Evolutionary conservation across 2,329 filamentous ascomycete genomes (phyloP).

Genomic region (Cladosporium sp.): DNA sequence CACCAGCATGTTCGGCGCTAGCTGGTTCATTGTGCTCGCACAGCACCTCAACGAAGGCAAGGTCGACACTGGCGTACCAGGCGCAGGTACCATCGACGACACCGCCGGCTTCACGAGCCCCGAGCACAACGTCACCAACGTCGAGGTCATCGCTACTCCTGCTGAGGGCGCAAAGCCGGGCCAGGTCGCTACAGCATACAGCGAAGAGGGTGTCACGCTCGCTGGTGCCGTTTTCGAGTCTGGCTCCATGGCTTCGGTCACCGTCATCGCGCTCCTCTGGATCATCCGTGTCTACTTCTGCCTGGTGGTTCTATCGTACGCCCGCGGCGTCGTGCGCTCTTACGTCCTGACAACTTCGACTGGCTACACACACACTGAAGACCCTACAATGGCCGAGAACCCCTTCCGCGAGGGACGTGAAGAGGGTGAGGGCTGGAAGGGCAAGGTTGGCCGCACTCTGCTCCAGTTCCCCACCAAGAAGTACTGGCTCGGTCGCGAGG

Average conservation of each 20-base stretch:
- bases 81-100: slow-evolving; percentile 60
- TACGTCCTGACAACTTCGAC: slow-evolving; percentile 55
- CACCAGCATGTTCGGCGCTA: slow-evolving; percentile 77
- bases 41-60: slow-evolving; percentile 52
- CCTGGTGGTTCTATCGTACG: slow-evolving; percentile 80
- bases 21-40: slow-evolving; percentile 80
- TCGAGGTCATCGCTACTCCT: slow-evolving; percentile 56
- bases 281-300: slow-evolving; percentile 79
- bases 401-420: slow-evolving; percentile 69
- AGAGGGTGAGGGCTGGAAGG: slow-evolving; percentile 78
- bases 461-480: slow-evolving; percentile 65
- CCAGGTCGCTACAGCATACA: slow-evolving; percentile 56
- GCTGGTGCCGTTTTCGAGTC: slow-evolving; percentile 66
- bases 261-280: slow-evolving; percentile 73
- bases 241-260: slow-evolving; percentile 73
- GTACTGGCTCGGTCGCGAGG: slow-evolving; percentile 77
- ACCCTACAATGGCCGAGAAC: slow-evolving; percentile 58
- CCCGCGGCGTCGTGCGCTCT: slow-evolving; percentile 72
- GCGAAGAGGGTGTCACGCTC: slow-evolving; percentile 43
- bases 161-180: slow-evolving; percentile 49
- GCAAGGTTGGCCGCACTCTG: slow-evolving; percentile 77
- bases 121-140: slow-evolving; percentile 61
- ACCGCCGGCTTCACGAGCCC: slow-evolving; percentile 67
- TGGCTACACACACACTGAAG: slow-evolving; percentile 45
- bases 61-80: slow-evolving; percentile 37